Evolutionary conservation across 768 basidiomycete genomes (phyloP).

Genomic region (Suillus placidus): DNA sequence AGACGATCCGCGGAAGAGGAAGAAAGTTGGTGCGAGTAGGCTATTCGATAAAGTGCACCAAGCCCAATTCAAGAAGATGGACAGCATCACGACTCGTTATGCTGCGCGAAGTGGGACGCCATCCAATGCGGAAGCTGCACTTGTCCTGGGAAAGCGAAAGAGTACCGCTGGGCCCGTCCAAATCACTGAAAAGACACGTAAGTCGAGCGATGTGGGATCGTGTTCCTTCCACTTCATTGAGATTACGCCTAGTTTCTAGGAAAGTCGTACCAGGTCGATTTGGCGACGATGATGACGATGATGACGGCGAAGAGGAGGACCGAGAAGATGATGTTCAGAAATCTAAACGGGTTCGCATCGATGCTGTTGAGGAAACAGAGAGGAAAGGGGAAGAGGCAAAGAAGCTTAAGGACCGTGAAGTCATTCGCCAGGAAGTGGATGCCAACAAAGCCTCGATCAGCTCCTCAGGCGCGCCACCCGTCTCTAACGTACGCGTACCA

Average conservation of each 20-base stretch:
- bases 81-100: slow-evolving; percentile 63
- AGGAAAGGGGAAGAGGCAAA: slow-evolving; percentile 30
- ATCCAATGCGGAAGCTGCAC: slow-evolving; percentile 19
- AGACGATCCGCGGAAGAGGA: slow-evolving; percentile 9
- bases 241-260: slow-evolving; percentile 17
- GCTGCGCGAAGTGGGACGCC: slow-evolving; percentile 41
- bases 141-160: slow-evolving; percentile 43
- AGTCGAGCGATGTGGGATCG: slow-evolving; percentile 50
- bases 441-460: slow-evolving; percentile 51
- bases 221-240: not conserved
- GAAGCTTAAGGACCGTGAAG: slow-evolving; percentile 53
- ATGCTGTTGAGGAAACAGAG: slow-evolving; percentile 35
- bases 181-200: slow-evolving; percentile 41
- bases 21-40: slow-evolving; percentile 28
- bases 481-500: not conserved
- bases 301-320: slow-evolving; percentile 36
- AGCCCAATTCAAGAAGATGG: slow-evolving; percentile 73
- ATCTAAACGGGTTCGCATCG: slow-evolving; percentile 48
- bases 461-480: slow-evolving; percentile 23
- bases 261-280: slow-evolving; percentile 57
- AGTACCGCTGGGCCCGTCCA: slow-evolving; percentile 11
- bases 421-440: slow-evolving; percentile 64
- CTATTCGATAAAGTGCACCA: slow-evolving; percentile 64
- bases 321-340: slow-evolving; percentile 38
- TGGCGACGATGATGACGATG: slow-evolving; percentile 52